Percentiles rank a stretch among this genome's conserved stretches.
These are phyloP conservation scores for Ogataea pini DNA, from an alignment of 805 yeast species.

Conservation along the genomic window DNA sequence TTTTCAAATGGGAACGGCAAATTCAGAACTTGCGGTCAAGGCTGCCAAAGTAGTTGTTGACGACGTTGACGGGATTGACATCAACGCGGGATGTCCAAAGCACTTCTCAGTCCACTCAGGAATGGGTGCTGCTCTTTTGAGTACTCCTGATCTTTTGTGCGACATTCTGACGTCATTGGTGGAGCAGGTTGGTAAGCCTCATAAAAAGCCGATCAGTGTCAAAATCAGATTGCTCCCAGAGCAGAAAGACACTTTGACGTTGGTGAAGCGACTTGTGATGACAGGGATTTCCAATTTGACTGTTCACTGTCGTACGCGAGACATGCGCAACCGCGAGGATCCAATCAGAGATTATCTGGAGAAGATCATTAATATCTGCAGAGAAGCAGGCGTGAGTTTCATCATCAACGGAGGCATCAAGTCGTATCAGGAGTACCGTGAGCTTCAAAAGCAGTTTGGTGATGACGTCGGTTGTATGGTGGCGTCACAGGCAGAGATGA, in stretches of 20 bases:
- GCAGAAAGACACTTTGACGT: conserved; percentile 55
- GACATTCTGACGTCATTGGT: conserved; percentile 70
- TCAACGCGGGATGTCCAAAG: conserved; percentile 97
- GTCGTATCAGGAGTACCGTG: conserved; percentile 52
- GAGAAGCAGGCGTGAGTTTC: conserved; percentile 62
- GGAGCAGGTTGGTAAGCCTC: conserved; percentile 74
- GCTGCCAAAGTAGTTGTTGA: conserved; percentile 80
- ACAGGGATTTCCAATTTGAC: conserved; percentile 90
- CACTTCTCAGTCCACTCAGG: conserved; percentile 94
- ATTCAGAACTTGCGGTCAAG: conserved; percentile 79
- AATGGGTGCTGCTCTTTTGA: conserved; percentile 93
- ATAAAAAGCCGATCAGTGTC: conserved; percentile 80
- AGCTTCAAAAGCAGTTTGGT: conserved; percentile 53
- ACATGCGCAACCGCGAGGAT: conserved; percentile 83
- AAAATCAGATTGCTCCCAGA: conserved; percentile 80
- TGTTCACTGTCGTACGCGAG: conserved; percentile 85
- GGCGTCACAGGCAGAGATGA: conserved; percentile 86
- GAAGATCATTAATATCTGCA: conserved; percentile 62
- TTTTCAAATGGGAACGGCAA: conserved; percentile 89
- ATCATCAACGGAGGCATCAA: conserved; percentile 80
- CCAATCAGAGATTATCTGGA: conserved; percentile 74
- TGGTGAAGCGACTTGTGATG: conserved; percentile 56
- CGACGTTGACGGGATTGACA: conserved; percentile 91
- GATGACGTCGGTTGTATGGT: conserved; percentile 86
- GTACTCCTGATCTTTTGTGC: conserved; percentile 77